Percentiles rank a stretch among this genome's conserved stretches.
Conservation (phyloP, 192 early-diverging fungal species). For the Coemansia sp. region DNA sequence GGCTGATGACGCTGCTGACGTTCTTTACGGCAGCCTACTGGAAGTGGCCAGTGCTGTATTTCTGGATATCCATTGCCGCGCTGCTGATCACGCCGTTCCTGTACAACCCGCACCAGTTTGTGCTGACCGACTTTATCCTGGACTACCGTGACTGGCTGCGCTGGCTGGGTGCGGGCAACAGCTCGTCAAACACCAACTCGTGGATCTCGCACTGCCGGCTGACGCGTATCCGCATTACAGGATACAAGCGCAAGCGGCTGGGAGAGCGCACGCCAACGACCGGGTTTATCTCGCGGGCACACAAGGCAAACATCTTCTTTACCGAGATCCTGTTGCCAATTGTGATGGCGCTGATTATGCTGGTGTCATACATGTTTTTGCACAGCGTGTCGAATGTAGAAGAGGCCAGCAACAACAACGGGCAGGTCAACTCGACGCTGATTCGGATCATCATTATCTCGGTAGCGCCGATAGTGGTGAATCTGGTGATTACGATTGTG, state of each 20-base stretch:
- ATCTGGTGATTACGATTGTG: conserved; percentile 60
- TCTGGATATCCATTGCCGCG: conserved; percentile 78
- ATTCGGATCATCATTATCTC: conserved; percentile 64
- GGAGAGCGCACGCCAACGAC: conserved; percentile 63
- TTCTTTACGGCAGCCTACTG: conserved; percentile 73
- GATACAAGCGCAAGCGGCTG: conserved; percentile 73
- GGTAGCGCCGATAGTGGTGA: conserved; percentile 67
- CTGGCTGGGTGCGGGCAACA: conserved; percentile 82
- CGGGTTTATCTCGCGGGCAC: conserved; percentile 65
- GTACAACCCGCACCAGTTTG: conserved; percentile 88
- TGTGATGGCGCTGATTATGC: conserved; percentile 60
- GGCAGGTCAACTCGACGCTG: conserved; percentile 49
- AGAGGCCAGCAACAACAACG: conserved; percentile 28
- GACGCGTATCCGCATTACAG: conserved; percentile 70
- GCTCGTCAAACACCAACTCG: conserved; percentile 68
- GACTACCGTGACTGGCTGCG: conserved; percentile 80
- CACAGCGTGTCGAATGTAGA: conserved; percentile 57
- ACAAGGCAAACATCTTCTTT: conserved; percentile 64
- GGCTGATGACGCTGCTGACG: conserved; percentile 66
- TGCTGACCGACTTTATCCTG: conserved; percentile 71
- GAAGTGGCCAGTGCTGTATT: conserved; percentile 71
- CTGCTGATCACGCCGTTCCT: conserved; percentile 78
- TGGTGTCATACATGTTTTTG: conserved; percentile 66
- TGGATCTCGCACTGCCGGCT: conserved; percentile 76
- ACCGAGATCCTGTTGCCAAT: conserved; percentile 72